phyloP scores from a whole-genome alignment of 164 flowering plant genomes.

The Malania oleifera region DNA sequence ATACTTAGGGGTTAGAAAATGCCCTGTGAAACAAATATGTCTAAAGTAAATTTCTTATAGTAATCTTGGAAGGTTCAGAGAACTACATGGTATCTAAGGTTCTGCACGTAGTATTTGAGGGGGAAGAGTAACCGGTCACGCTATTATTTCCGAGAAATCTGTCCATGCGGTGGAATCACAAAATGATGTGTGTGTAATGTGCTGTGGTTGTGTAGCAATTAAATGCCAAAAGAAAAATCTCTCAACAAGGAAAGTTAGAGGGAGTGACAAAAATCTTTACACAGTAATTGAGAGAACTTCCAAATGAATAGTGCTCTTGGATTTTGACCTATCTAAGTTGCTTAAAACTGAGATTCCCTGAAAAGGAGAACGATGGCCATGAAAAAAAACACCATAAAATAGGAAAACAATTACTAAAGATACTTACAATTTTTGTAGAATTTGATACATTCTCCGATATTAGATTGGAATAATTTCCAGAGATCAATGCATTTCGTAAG shows the following conservation, averaged over 20 bases:
- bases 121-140: conserved; percentile 55
- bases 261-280: conserved; percentile 27
- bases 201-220: no score
- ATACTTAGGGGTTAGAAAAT: no score
- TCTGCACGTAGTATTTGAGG: conserved; percentile 31
- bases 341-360: conserved; percentile 93
- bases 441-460: conserved; percentile 20
- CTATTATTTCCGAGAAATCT: conserved; percentile 84
- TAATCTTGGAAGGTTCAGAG: no score
- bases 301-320: conserved; percentile 55
- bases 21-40: no score
- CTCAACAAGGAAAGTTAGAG: no score
- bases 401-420: neutral
- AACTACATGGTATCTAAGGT: conserved; percentile 55
- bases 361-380: neutral
- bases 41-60: no score
- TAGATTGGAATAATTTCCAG: conserved; percentile 32
- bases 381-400: neutral
- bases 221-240: no score
- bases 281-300: conserved; percentile 44
- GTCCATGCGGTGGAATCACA: conserved; percentile 12
- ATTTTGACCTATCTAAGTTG: conserved; percentile 49
- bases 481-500: conserved; percentile 28
- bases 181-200: no score
- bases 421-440: conserved; percentile 31